Evolutionary conservation across 176 grass and related monocot genomes (phyloP).

Genomic region (Bonia amplexicaulis): DNA sequence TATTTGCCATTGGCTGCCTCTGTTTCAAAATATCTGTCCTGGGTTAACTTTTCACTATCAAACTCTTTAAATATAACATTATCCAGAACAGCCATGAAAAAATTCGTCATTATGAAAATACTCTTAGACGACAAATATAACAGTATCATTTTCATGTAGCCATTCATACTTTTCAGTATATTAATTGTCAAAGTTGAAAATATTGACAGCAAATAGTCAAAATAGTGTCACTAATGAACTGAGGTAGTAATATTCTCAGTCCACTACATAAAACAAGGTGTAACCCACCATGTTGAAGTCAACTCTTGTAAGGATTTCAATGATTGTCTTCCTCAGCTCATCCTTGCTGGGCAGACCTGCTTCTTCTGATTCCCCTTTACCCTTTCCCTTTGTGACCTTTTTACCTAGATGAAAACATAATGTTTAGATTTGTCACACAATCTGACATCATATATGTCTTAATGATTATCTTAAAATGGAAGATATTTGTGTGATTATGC

Average conservation of each 20-base stretch:
- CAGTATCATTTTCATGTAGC: not conserved
- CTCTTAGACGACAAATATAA: not conserved
- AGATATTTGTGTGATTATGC: slow-evolving; percentile 9
- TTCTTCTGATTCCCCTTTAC: slow-evolving; percentile 47
- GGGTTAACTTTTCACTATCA: not conserved
- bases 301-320: slow-evolving; percentile 78
- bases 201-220: slow-evolving; percentile 1
- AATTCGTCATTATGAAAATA: not conserved
- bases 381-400: slow-evolving; percentile 53
- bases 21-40: too few species aligned
- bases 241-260: not conserved
- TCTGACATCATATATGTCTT: slow-evolving; percentile 3
- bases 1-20: not conserved
- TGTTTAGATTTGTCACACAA: not conserved
- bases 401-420: slow-evolving; percentile 58
- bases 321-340: slow-evolving; percentile 72
- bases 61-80: not conserved
- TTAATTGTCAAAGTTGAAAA: not conserved
- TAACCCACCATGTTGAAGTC: slow-evolving; percentile 84
- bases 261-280: not conserved
- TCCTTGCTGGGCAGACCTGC: slow-evolving; percentile 65
- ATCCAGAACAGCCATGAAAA: not conserved
- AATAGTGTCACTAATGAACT: not conserved
- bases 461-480: slow-evolving; percentile 15
- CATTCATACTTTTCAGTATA: slow-evolving; percentile 8